Base-by-base conservation (phyloP, 139 green algal species). In the Asterochloris erici region DNA sequence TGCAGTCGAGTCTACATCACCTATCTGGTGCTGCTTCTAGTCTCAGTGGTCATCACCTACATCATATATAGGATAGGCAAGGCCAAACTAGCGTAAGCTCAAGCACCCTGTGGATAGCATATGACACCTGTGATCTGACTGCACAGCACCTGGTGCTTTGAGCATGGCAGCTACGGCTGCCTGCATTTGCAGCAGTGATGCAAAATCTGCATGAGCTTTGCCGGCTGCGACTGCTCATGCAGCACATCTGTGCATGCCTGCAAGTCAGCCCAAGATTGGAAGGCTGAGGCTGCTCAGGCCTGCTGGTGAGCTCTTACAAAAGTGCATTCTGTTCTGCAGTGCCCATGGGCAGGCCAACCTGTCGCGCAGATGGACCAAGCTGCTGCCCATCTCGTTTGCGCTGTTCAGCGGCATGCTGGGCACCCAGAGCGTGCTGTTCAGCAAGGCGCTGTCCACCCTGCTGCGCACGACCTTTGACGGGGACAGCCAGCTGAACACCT, bases 381-480 rank as follows among this genome's bases (percentile, higher is more conserved):
- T 91, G 60, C 78, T 97, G 80, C 94, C 94, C 21, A 86, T 98
- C 73, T 78, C 83, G 16, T 98, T 96, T 78, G 87, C 92, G 16
- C 68, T 95, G 27, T 96, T 94, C 84, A 90, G 88, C 1, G 94
- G 89, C 1, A 77, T 95, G 70, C 69, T 98, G 13, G 95, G 95
- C 74, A 98, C 95, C 6, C 94, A 97, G 83, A 89, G 76, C 15
- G 92, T 98, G 28, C 84, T 98, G 28, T 98, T 97, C 81, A 89
- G 86, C 86, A 98, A 98, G 83, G 90, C 87, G 1, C 86, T 98
- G 73, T 95, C 92, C 15, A 91, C 92, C 47, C 88, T 98, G 71
- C 87, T 98, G 78, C 88, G 94, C 28, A 89, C 88, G 13, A 94
- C 92, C 0, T 77, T 95, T 14, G 66, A 28, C 11, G 94, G 91